A percentile compares a stretch with the other conserved stretches of the same genome.
These are phyloP conservation scores for Arthrinium phaeospermum DNA, from an alignment of 2,329 filamentous ascomycete genomes.

Conservation along the genomic window DNA sequence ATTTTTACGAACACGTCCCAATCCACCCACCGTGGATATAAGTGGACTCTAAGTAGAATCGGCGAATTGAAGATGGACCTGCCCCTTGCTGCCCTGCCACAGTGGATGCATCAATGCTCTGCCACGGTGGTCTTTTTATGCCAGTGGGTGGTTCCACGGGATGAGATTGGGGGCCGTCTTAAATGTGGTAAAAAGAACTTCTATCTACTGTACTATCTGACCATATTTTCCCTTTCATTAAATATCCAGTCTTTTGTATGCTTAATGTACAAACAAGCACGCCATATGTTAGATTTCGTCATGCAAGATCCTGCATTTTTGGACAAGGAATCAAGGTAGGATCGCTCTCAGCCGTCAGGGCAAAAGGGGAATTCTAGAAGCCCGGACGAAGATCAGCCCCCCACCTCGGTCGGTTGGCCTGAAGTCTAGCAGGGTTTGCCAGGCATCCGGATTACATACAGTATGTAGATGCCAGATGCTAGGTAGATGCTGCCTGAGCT, in stretches of 20 bases:
- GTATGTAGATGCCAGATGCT: neutral
- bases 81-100: neutral
- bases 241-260: neutral
- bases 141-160: neutral
- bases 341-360: slow-evolving; percentile 5
- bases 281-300: neutral
- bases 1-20: neutral
- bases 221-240: neutral
- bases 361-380: slow-evolving; percentile 6
- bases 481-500: neutral
- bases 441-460: neutral
- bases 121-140: neutral
- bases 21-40: neutral
- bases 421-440: neutral
- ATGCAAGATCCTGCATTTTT: neutral
- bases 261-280: neutral
- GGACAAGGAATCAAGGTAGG: slow-evolving; percentile 3
- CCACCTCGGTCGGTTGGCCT: neutral
- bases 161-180: neutral
- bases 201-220: neutral
- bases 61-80: neutral
- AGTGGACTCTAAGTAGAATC: neutral
- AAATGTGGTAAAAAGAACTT: neutral
- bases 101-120: neutral
- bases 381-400: neutral